Base-by-base conservation (phyloP, 306 rosid genomes). In the Ziziphus jujuba region DNA sequence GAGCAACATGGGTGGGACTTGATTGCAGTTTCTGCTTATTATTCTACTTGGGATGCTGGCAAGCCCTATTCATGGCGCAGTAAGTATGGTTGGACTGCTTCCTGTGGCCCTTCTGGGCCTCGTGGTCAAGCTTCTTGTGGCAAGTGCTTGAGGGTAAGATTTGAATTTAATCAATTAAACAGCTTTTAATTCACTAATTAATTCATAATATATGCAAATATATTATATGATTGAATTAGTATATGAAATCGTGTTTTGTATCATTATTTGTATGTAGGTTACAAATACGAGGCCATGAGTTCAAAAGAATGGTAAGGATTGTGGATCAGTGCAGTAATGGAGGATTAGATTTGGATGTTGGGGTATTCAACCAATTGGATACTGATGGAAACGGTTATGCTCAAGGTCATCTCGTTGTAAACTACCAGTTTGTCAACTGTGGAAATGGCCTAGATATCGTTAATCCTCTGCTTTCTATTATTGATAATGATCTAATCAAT, bases 51-150 rank as follows among this genome's bases (percentile, higher is more conserved):
- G 92, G 92, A 91, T 43, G 96, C 89, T 14, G 9, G 79, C 65
- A 47, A 82, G 77, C 71, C 97, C 0, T 74, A 79, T 9, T 81
- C 77, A 23, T 86, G 91, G 91, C 91, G 97, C 12, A 86, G 82
- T 74, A 89, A 79, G 70, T 86, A 88, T 20, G 89, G 89, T 8
- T 91, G 97, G 97, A 91, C 96, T 0, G 81, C 97, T 49, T 91
- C 84, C 36, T 88, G 97, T 51, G 89, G 89, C 1, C 91, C 89
- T 12, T 65, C 0, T 24, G 97, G 92, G 2, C 92, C 85, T 54
- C 81, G 33, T 1, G 91, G 89, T 19, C 56, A 53, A 52, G 81
- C 52, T 4, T 25, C 92, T 15, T 88, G 97, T 40, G 96, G 97
- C 72, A 82, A 38, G 71, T 88, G 95, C 72, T 64, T 84, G 49